phyloP scores from a whole-genome alignment of 176 grass and related monocot genomes.

The Otatea glauca region DNA sequence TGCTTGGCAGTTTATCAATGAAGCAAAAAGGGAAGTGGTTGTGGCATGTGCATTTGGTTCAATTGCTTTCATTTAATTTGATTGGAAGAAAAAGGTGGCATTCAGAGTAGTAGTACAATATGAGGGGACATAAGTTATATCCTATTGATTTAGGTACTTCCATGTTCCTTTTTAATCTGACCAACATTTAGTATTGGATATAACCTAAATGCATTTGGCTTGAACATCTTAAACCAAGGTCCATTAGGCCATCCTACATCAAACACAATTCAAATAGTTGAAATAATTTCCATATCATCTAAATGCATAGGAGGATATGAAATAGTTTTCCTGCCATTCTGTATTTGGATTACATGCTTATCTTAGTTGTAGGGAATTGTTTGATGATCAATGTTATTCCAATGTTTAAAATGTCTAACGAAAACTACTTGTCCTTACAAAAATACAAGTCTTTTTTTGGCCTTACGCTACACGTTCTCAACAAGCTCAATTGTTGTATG shows the following conservation, averaged over 20 bases:
- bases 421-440: background rate
- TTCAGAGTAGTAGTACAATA: background rate
- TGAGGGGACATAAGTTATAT: background rate
- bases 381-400: background rate
- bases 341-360: conserved; percentile 11
- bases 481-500: background rate
- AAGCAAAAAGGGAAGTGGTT: background rate
- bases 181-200: background rate
- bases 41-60: background rate
- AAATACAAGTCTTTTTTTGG: background rate
- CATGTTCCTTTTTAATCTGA: background rate
- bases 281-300: background rate
- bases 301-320: background rate
- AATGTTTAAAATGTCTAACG: conserved; percentile 5
- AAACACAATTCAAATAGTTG: background rate
- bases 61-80: background rate
- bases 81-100: conserved; percentile 2
- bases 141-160: background rate
- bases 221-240: background rate
- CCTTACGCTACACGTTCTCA: background rate
- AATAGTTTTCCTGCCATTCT: background rate
- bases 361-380: conserved; percentile 5
- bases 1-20: background rate
- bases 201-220: background rate
- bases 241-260: background rate